Evolutionary conservation across 1,139 yeast genomes (phyloP).

Genomic region (Saccharomyces hybrid): DNA sequence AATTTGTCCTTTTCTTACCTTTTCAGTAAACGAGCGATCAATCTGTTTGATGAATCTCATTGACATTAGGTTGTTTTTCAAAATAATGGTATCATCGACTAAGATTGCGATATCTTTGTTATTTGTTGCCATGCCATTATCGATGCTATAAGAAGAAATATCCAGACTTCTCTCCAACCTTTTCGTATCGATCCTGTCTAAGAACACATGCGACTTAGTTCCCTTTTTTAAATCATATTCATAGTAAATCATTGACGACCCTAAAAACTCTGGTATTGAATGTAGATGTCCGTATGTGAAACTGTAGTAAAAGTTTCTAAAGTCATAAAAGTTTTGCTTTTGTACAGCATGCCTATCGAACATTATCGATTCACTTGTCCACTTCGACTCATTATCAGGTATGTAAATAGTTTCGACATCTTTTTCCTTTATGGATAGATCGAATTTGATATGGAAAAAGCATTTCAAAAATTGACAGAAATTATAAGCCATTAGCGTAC

Average conservation of each 20-base stretch:
- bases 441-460: slow-evolving; percentile 37
- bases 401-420: slow-evolving; percentile 25
- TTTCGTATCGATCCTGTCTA: slow-evolving; percentile 27
- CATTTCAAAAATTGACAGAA: slow-evolving; percentile 39
- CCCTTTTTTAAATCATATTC: slow-evolving; percentile 22
- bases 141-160: slow-evolving; percentile 2
- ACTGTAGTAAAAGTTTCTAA: slow-evolving; percentile 26
- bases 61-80: slow-evolving; percentile 28
- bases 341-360: slow-evolving; percentile 2
- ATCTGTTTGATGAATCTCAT: slow-evolving; percentile 23
- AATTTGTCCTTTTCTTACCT: slow-evolving; percentile 21
- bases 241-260: slow-evolving; percentile 24
- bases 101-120: slow-evolving; percentile 9
- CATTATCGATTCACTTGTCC: slow-evolving; percentile 17
- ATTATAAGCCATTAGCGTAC: slow-evolving; percentile 41
- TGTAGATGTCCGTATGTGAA: slow-evolving; percentile 25
- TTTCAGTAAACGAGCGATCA: slow-evolving; percentile 20
- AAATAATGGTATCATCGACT: slow-evolving; percentile 20
- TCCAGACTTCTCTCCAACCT: slow-evolving; percentile 22
- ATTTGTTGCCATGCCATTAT: slow-evolving; percentile 5
- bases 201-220: slow-evolving; percentile 24
- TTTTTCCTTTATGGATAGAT: slow-evolving; percentile 18
- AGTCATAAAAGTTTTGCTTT: slow-evolving; percentile 19
- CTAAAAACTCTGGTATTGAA: slow-evolving; percentile 27
- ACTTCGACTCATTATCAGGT: slow-evolving; percentile 33